Conservation (phyloP, 352 stramenopile species). For the Phytopythium ostracodes region DNA sequence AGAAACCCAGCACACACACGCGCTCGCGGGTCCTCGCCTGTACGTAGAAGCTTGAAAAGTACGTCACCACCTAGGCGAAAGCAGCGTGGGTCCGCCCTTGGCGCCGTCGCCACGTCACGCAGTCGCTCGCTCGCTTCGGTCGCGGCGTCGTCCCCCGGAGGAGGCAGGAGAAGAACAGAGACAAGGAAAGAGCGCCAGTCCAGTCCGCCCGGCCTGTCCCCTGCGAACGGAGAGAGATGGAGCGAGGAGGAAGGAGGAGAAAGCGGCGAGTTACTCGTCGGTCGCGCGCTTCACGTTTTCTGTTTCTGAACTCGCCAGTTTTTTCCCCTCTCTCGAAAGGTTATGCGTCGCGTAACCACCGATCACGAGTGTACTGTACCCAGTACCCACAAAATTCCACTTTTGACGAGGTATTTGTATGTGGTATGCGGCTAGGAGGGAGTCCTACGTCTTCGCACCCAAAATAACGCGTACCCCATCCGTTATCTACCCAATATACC, state of each 20-base stretch:
- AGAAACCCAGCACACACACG: too few relatives aligned
- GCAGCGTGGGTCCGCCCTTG: not conserved
- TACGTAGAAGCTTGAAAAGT: not conserved
- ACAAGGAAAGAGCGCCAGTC: not conserved
- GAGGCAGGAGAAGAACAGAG: not conserved
- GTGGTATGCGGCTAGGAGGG: not conserved
- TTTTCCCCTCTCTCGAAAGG: not conserved
- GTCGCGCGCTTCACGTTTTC: not conserved
- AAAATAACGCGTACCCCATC: not conserved
- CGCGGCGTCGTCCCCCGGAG: not conserved
- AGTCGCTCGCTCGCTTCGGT: not conserved
- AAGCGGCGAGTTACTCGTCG: not conserved
- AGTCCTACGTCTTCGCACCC: not conserved
- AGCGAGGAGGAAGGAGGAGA: not conserved
- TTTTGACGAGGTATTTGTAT: not conserved
- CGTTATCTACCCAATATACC: not conserved
- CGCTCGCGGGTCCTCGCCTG: not conserved
- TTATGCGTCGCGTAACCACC: not conserved
- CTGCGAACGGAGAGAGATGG: not conserved
- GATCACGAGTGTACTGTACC: too few relatives aligned
- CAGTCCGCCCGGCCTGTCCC: not conserved
- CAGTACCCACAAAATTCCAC: not conserved
- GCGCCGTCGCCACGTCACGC: not conserved
- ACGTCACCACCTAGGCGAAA: not conserved
- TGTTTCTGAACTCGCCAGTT: conserved; percentile 9